phyloP scores from a whole-genome alignment of 129 eudicot species.

The Logfia minima region DNA sequence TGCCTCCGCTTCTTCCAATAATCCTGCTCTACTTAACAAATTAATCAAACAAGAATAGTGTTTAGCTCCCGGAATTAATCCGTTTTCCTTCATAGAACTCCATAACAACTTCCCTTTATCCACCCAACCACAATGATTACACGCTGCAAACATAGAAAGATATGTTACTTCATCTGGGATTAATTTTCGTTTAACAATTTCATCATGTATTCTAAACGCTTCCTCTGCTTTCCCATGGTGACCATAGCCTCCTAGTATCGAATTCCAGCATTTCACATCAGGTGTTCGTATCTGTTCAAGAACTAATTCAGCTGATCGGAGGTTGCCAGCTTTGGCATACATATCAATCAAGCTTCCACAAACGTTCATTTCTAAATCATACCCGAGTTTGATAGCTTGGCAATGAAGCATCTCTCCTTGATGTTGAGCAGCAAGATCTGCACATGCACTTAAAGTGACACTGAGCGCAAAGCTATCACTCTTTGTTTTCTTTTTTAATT shows the following conservation, averaged over 20 bases:
- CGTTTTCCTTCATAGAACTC: constrained; percentile 60
- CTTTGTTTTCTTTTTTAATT: constrained; percentile 55
- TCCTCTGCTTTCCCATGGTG: constrained; percentile 72
- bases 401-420: constrained; percentile 84
- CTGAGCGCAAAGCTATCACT: constrained; percentile 64
- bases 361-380: constrained; percentile 47
- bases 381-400: constrained; percentile 59
- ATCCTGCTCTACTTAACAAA: constrained; percentile 73
- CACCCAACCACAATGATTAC: constrained; percentile 76
- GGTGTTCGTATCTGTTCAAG: constrained; percentile 39
- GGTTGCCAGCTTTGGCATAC: constrained; percentile 71
- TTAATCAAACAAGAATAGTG: constrained; percentile 79
- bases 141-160: constrained; percentile 65
- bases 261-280: constrained; percentile 79
- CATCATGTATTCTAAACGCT: constrained; percentile 49
- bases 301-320: constrained; percentile 49
- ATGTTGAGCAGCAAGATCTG: constrained; percentile 61
- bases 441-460: constrained; percentile 69
- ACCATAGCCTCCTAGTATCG: constrained; percentile 71
- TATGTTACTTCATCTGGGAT: constrained; percentile 68
- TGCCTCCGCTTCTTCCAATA: constrained; percentile 62
- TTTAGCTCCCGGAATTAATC: constrained; percentile 54
- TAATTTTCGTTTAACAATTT: constrained; percentile 46
- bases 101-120: constrained; percentile 56
- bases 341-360: constrained; percentile 71